Base-by-base conservation (phyloP, 108 stramenopile species). In the Hondaea fermentalgiana region DNA sequence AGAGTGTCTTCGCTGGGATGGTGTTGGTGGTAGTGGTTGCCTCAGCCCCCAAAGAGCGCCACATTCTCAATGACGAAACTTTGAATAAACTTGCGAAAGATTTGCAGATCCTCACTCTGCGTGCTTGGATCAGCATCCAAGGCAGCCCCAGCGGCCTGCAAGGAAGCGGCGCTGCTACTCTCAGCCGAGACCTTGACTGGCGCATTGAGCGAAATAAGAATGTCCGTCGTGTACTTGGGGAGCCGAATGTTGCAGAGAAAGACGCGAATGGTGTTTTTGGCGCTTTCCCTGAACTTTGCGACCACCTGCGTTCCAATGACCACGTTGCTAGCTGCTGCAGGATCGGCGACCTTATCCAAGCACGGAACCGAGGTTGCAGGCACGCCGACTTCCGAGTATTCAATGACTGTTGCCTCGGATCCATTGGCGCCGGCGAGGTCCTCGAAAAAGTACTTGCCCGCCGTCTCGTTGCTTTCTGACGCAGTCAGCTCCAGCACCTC, bases 401-500 rank as follows among this genome's bases (percentile, higher is more conserved):
- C 76, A 17, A 83, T 53, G 23, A 53, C 89, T 42, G 25, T 87
- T 83, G 58, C 83, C 53, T 59, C 59, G 19, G 76, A 53, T 6
- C 76, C 83, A 83, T 89, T 89, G 58, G 72, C 60, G 72, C 57
- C 83, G 3, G 76, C 72, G 14, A 89, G 59, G 83, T 89, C 89
- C 64, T 47, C 72, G 44, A 83, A 87, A 44, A 89, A 89, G 83
- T 60, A 89, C 59, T 60, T 23, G 10, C 57, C 89, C 3, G 76
- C 72, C 25, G 59, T 60, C 42, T 19, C 44, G 89, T 89, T 83
- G 19, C 55, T 19, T 16, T 60, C 83, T 23, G 57, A 53, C 28
- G 23, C 35, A 8, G 23, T 43, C 57, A 57, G 16, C 76, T 83
- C 72, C 5, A 89, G 89, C 12, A 89, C 44, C 83, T 89, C 89